These are phyloP conservation scores for Mycena maculata DNA, from an alignment of 768 basidiomycete species.

Conservation along the genomic window DNA sequence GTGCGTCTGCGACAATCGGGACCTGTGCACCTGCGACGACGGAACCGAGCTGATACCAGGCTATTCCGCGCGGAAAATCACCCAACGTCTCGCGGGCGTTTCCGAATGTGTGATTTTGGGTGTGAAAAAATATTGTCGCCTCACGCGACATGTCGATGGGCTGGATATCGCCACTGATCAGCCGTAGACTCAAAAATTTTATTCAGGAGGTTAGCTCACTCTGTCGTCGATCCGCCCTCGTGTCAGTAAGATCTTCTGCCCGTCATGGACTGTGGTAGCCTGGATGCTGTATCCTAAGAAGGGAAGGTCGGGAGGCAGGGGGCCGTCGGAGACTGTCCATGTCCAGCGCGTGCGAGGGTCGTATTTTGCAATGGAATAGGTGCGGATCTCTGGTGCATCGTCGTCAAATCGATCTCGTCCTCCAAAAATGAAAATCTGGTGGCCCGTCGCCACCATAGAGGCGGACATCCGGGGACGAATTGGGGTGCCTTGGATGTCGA, in stretches of 20 bases:
- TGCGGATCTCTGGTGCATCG: conserved; percentile 18
- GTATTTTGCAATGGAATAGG: conserved; percentile 38
- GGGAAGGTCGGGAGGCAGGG: conserved; percentile 32
- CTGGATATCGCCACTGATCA: conserved; percentile 4
- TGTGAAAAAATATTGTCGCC: conserved; percentile 39
- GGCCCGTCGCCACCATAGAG: conserved; percentile 37
- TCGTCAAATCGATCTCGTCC: conserved; percentile 32
- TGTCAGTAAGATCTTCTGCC: conserved; percentile 41
- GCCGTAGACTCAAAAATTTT: not conserved
- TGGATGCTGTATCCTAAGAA: conserved; percentile 21
- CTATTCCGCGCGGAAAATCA: conserved; percentile 33
- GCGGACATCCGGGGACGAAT: conserved; percentile 25
- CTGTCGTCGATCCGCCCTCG: conserved; percentile 18
- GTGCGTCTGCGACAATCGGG: too few relatives aligned
- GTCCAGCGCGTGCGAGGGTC: conserved; percentile 30
- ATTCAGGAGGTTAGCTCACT: not conserved
- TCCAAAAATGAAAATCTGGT: conserved; percentile 42
- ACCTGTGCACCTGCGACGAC: not conserved
- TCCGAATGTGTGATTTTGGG: conserved; percentile 36
- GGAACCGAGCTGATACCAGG: conserved; percentile 34
- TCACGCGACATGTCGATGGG: conserved; percentile 20
- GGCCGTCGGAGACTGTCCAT: conserved; percentile 35
- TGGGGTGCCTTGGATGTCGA: conserved; percentile 2
- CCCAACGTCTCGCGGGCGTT: conserved; percentile 29
- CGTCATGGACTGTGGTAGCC: conserved; percentile 38